These are phyloP conservation scores for Fusarium chlamydosporum DNA, from an alignment of 2,329 filamentous ascomycete species.

Conservation along the genomic window DNA sequence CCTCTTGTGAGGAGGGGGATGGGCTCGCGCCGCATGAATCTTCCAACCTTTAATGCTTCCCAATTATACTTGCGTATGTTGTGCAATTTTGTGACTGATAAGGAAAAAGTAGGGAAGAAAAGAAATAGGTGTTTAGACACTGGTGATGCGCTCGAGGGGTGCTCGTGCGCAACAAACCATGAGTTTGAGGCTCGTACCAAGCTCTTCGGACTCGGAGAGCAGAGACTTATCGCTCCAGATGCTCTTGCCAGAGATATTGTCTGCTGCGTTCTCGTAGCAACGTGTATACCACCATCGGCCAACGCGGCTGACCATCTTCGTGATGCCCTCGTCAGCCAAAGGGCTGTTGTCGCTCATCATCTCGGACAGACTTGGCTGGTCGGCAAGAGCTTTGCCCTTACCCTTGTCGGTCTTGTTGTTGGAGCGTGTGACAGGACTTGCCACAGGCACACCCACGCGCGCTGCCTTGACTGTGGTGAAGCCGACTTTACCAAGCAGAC, in stretches of 20 bases:
- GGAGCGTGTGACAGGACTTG: slow-evolving; percentile 61
- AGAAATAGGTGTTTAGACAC: slow-evolving; percentile 56
- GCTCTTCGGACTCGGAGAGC: slow-evolving; percentile 86
- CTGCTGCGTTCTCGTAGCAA: slow-evolving; percentile 83
- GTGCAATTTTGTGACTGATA: slow-evolving; percentile 30
- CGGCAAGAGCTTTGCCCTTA: slow-evolving; percentile 32
- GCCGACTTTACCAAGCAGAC: slow-evolving; percentile 75
- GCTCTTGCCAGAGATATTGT: slow-evolving; percentile 63
- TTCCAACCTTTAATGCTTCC: slow-evolving; percentile 48
- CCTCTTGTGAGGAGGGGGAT: slow-evolving; percentile 23
- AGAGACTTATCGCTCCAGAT: slow-evolving; percentile 85
- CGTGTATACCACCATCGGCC: slow-evolving; percentile 97
- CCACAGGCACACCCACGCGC: slow-evolving; percentile 82
- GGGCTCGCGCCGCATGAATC: slow-evolving; percentile 50
- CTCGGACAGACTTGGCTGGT: slow-evolving; percentile 74
- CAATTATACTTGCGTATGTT: slow-evolving; percentile 30
- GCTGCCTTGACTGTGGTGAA: slow-evolving; percentile 82
- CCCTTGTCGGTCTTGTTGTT: slow-evolving; percentile 28
- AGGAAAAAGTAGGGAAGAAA: slow-evolving; percentile 35
- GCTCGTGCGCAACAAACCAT: slow-evolving; percentile 93
- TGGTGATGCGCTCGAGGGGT: slow-evolving; percentile 69
- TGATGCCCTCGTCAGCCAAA: slow-evolving; percentile 85
- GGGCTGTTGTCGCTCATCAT: slow-evolving; percentile 80
- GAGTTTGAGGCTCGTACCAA: slow-evolving; percentile 88
- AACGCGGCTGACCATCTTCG: slow-evolving; percentile 91